Evolutionary conservation across 2,329 filamentous ascomycete species (phyloP), one percentile per base, ranked within the genome.

Genomic region (Rhinocladiella similis): DNA sequence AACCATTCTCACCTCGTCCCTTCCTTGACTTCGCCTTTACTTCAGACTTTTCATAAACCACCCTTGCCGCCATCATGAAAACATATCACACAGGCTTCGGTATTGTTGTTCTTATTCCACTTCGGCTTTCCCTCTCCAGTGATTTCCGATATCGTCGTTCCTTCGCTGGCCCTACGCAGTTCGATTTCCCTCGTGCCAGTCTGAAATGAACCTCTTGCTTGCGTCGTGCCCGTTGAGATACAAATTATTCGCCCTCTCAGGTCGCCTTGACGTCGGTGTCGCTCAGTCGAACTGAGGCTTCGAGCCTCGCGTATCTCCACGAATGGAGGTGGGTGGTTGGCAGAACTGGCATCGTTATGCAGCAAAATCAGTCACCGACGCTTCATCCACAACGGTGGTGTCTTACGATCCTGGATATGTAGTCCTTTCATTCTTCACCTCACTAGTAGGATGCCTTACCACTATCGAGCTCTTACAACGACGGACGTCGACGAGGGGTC

Each of bases 381-480:
- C 25, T 19, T 27, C 14, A 10, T 29, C 39, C 20, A 36, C 51
- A 22, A 45, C 59, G n/a, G 33, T 47, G 16, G 59, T 59, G 12
- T 52, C 59, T 16, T 62, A 62, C 16, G 53, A 51, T 39, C 47
- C 53, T 29, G 47, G 38, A 14, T 51, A 62, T 47, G 80, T 93
- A 12, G 79, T 86, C 20, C 78, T 90, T 9, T 87, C 85, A 1
- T 88, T 83, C 65, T 73, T 88, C 42, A 79, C 87, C 63, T 94
- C 90, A 67, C 84, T 89, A 60, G 77, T 89, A 62, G 91, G 91
- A 60, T 87, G 89, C 47, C 80, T 84, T 49, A 90, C 90, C 3
- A 92, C 91, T 0, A 78, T 96, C 29, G 91, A 96, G 71, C 76
- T 96, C 56, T 84, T 96, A 50, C 89, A 94, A 68, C 79, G 89